These are phyloP conservation scores for Haematococcus sp. DNA, from an alignment of 139 green algal species.

Conservation along the genomic window DNA sequence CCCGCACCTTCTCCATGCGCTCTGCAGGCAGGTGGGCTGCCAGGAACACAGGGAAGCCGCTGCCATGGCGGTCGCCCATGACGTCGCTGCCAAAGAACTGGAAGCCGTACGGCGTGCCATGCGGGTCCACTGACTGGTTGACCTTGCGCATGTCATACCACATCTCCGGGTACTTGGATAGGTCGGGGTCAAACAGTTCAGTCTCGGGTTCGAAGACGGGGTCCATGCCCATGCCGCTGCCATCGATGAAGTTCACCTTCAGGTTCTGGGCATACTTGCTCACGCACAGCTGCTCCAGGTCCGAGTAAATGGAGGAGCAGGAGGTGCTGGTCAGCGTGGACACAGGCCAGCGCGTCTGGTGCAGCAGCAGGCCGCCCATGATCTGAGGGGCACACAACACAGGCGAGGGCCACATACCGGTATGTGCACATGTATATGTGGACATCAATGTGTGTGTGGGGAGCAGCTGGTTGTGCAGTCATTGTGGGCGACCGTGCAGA, in stretches of 20 bases:
- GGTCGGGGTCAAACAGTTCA: constrained; percentile 9
- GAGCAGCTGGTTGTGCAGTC: too few species aligned
- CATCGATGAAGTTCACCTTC: constrained; percentile 8
- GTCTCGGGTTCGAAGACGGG: constrained; percentile 19
- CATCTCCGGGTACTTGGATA: constrained; percentile 10
- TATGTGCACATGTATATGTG: too few species aligned
- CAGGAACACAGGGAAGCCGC: constrained; percentile 33
- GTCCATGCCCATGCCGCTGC: constrained; percentile 25
- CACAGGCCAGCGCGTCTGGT: constrained; percentile 22
- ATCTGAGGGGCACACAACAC: neutral
- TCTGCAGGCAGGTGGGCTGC: constrained; percentile 9
- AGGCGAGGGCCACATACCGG: too few species aligned
- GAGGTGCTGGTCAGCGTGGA: neutral
- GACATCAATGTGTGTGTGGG: too few species aligned
- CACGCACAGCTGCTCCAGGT: constrained; percentile 12
- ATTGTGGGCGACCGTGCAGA: too few species aligned
- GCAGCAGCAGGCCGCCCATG: constrained; percentile 31
- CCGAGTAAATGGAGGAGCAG: neutral
- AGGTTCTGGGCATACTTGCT: neutral
- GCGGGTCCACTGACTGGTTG: neutral
- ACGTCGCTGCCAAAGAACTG: constrained; percentile 34
- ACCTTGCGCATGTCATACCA: constrained; percentile 2
- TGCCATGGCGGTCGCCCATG: constrained; percentile 40
- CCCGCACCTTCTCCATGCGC: constrained; percentile 6
- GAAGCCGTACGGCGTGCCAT: constrained; percentile 20